Evolutionary conservation across 140 eudicot species (phyloP), one percentile per base, ranked within the genome.

Genomic region (Cichorium intybus): DNA sequence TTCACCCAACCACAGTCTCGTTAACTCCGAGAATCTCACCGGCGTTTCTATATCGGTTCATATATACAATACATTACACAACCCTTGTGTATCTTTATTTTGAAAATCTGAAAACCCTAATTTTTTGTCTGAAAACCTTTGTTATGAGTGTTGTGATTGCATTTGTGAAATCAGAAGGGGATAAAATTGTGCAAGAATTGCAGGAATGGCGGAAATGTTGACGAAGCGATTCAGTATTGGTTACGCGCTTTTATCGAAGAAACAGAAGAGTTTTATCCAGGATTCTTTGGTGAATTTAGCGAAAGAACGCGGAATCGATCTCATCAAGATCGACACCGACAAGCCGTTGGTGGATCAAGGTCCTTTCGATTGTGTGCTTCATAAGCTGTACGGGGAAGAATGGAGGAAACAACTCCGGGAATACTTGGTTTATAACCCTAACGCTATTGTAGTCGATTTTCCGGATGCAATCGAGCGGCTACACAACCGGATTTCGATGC

Each of bases 401-500:
- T 80, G 87, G 83, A 64, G 77, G 53, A 64, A 48, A 17, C 82
- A 84, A 60, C 51, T 81, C 39, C 35, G 23, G 4, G 78, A 70
- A 21, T 84, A 70, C 65, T 18, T 62, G 14, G 31, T 59, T 20
- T 10, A 22, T 24, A 26, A 80, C 77, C 87, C 87, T 35, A 60
- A 29, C 23, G 77, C 76, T 12, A 23, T 84, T 28, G 75, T 84
- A 5, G 57, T 81, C 39, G 92, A 85, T 26, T 69, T 76, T 15
- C 87, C 83, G 1, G 81, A 69, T 4, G 82, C 79, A 2, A 85
- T 85, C 18, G 75, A 78, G 48, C 58, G 81, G 70, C 64, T 85
- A 24, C 87, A 78, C 69, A 72, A 85, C 27, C 82, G 92, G 53
- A 78, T 78, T 53, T 77, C 87, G 43, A 81, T 85, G 92, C 87